phyloP scores from a whole-genome alignment of 768 basidiomycete species.

The Tricholoma flavovirens region DNA sequence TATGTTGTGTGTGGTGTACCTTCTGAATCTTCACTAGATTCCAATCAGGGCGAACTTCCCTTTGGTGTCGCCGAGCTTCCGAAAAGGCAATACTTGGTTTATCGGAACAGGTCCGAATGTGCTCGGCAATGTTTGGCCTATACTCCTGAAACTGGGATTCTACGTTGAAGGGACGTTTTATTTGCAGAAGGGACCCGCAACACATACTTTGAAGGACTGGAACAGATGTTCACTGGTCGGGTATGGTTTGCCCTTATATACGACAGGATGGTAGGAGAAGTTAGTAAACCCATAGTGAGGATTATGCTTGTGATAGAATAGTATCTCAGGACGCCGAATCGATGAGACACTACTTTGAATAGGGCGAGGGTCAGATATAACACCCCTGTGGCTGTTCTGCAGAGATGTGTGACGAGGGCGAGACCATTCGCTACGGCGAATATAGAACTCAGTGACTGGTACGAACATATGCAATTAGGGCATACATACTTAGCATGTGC shows the following conservation, averaged over 20 bases:
- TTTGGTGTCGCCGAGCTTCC: constrained; percentile 58
- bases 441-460: not conserved
- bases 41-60: constrained; percentile 60
- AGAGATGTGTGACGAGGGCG: not conserved
- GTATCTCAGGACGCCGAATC: constrained; percentile 29
- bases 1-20: constrained; percentile 28
- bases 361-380: not conserved
- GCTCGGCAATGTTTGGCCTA: constrained; percentile 61
- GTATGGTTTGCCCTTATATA: constrained; percentile 54
- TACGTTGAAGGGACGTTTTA: not conserved
- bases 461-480: not conserved
- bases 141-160: constrained; percentile 47
- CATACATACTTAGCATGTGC: constrained; percentile 3
- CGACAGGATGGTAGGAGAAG: constrained; percentile 60
- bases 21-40: constrained; percentile 56
- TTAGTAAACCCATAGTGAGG: constrained; percentile 71
- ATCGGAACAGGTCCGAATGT: constrained; percentile 55
- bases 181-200: not conserved
- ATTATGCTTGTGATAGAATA: constrained; percentile 59
- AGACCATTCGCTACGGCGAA: not conserved
- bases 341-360: not conserved
- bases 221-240: constrained; percentile 76
- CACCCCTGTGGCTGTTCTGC: constrained; percentile 1
- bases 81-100: constrained; percentile 56
- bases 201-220: constrained; percentile 60